phyloP scores from a whole-genome alignment of 768 basidiomycete genomes.

The Amanita thiersii region DNA sequence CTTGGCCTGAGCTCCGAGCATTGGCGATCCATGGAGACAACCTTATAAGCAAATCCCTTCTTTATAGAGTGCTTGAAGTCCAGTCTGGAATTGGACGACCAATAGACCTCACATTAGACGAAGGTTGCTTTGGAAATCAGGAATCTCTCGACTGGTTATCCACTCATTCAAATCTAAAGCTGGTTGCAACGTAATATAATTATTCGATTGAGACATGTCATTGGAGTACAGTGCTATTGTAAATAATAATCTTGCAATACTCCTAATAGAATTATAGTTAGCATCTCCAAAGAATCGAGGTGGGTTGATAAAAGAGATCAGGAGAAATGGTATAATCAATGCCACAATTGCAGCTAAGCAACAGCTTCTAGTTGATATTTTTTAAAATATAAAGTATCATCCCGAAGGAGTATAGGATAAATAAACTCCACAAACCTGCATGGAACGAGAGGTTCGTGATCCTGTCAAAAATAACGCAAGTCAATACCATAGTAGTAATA shows the following conservation, averaged over 20 bases:
- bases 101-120: no score
- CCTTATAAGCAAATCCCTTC: constrained; percentile 17
- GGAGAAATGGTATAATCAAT: constrained; percentile 39
- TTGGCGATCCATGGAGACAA: constrained; percentile 17
- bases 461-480: neutral
- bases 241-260: no score
- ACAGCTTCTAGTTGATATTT: constrained; percentile 87
- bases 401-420: constrained; percentile 14
- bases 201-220: no score
- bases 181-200: no score
- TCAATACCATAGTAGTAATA: neutral
- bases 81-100: constrained; percentile 14
- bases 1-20: constrained; percentile 17
- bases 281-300: no score
- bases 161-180: no score
- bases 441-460: neutral
- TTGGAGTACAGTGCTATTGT: no score
- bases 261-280: no score
- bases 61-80: constrained; percentile 16
- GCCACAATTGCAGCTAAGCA: constrained; percentile 58
- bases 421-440: constrained; percentile 7
- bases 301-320: constrained; percentile 21
- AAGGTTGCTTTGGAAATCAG: no score
- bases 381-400: constrained; percentile 40
- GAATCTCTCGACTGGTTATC: no score